Evolutionary conservation across 192 early-diverging fungal genomes (phyloP), one percentile per base, ranked within the genome.

Genomic region (Cetraspora pellucida): DNA sequence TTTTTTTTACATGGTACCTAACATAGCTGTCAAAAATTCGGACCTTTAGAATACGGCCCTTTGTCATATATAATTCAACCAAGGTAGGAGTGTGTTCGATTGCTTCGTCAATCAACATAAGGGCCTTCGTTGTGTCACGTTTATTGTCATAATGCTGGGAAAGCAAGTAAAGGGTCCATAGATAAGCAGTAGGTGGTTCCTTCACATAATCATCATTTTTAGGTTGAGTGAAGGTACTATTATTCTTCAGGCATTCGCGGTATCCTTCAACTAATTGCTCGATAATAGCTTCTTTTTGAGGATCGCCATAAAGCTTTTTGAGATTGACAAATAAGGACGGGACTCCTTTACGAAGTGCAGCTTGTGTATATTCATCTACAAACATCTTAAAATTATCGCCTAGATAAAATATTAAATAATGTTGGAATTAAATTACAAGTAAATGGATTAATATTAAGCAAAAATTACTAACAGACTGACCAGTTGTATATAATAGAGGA

Each of bases 81-180:
- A 94, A 83, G 8, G 94, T 94, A 16, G 95, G 95, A n/a, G 96
- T 93, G 74, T 93, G 90, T 54, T 85, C 85, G 79, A 97, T 92
- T 13, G 95, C 95, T 63, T 88, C 83, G 57, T 97, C 87, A 28
- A 99, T 93, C 72, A 87, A 82, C 68, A 85, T 80, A 80, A 99
- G 81, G 1, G 96, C 96, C 63, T 88, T 86, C 31, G 82, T 85
- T 3, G 85, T 78, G 69, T 95, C 85, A 44, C 90, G 83, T 66
- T 91, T 86, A 71, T 87, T 89, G 79, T 99, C 96, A 72, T 87
- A 91, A 77, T 95, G 94, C 75, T 96, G 94, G 6, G 96, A 95
- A 69, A 97, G 85, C 80, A 94, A 99, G 80, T 94, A 95, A 30
- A 89, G 85, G n/a, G 93, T 91, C 97, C 97, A 99, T 45, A 96